Evolutionary conservation across 164 flowering plant genomes (phyloP), one percentile per base, ranked within the genome.

Genomic region (Umbellularia californica): DNA sequence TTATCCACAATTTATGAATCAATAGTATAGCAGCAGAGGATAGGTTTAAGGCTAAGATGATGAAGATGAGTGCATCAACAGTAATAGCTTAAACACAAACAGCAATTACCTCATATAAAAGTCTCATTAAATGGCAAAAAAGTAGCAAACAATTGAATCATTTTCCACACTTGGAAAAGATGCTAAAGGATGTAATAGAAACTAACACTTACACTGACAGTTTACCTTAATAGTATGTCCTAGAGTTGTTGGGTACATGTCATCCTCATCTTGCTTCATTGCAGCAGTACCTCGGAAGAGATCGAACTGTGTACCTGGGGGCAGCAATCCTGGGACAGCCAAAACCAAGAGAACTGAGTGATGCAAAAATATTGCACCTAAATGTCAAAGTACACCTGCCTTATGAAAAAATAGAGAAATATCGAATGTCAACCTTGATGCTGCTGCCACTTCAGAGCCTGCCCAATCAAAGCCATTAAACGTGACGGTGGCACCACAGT

Each of bases 391-490:
- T 65, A 23, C 27, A 12, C 24, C 47, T 41, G 47, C 47, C 47
- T 41, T 41, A 7, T 9, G 47, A 41, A 41, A 41, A 55, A 55
- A 55, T 3, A 55, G 60, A 55, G 17, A 55, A 20, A 55, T 14
- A 30, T 7, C 13, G 70, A 11, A 47, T 17, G 35, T 77, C 17
- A 67, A 96, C 98, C 99, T 89, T 96, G 99, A 77, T 96, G 98
- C 79, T 96, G 99, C 82, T 96, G 99, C 99, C 99, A 96, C 86
- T 96, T 96, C 72, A 96, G 74, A 78, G 99, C 90, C 86, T 96
- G 99, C 65, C 99, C 98, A 82, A 92, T 91, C 69, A 96, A 80
- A 82, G 99, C 98, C 98, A 91, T 94, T 79, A 96, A 84, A 23
- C 98, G 88, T 62, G 99, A 94, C 51, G 99, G 99, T 55, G 98